These are phyloP conservation scores for Cystobasidium slooffiae DNA, from an alignment of 1,284 basidiomycete genomes.

Conservation along the genomic window DNA sequence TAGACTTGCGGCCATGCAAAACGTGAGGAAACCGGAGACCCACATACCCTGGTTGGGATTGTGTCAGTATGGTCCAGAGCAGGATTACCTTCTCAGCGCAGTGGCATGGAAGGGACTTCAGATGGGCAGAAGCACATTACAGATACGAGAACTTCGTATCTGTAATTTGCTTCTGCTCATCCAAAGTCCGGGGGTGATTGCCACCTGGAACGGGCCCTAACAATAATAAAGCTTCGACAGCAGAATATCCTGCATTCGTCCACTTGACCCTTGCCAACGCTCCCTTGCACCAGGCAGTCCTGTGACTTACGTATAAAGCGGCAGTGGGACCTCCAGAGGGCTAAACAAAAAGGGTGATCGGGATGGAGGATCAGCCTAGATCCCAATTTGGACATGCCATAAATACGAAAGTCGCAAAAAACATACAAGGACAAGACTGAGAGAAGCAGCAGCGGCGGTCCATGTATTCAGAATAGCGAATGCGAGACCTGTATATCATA, in stretches of 20 bases:
- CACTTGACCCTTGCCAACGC: too few species aligned
- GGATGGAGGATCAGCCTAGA: not conserved
- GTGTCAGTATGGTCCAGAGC: not conserved
- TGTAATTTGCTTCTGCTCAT: too few species aligned
- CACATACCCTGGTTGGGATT: slow-evolving; percentile 22
- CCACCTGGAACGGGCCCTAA: too few species aligned
- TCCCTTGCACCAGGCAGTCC: too few species aligned
- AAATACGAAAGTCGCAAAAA: not conserved
- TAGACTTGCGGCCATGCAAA: slow-evolving; percentile 51
- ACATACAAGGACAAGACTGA: slow-evolving; percentile 30
- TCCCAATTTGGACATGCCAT: slow-evolving; percentile 4
- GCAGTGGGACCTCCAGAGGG: slow-evolving; percentile 42
- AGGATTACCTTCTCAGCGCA: not conserved
- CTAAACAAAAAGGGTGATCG: not conserved
- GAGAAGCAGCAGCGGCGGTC: slow-evolving; percentile 39
- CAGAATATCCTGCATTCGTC: too few species aligned
- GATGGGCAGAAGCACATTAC: not conserved
- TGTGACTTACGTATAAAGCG: slow-evolving; percentile 17
- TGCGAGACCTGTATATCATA: slow-evolving; percentile 13
- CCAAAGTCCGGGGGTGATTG: too few species aligned
- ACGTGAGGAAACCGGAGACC: slow-evolving; percentile 32
- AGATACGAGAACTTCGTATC: not conserved
- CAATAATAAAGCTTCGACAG: too few species aligned
- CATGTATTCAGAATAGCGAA: slow-evolving; percentile 40
- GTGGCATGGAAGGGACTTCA: not conserved